Evolutionary conservation across 1,139 yeast genomes (phyloP), one percentile per base, ranked within the genome.

Genomic region (Blastobotrys arbuscula): DNA sequence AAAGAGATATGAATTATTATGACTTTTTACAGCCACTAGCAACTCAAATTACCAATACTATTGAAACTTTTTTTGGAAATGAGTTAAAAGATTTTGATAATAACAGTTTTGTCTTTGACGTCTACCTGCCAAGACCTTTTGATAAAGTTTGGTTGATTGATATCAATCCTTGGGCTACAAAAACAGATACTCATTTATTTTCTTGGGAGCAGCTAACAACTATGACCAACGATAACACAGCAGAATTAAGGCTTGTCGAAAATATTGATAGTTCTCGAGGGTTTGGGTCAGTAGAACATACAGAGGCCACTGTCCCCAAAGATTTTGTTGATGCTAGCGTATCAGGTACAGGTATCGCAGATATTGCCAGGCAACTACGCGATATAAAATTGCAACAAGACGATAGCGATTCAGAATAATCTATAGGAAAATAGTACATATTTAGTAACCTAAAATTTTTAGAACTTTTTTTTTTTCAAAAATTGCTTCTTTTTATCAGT

Each of bases 251-350:
- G 39, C 65, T 90, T 12, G 82, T 92, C 12, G 75, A 81, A 2
- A 79, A 80, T 39, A 81, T 84, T 51, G 73, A 84, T 24, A 84
- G 86, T 0, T 57, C 70, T 3, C 49, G 67, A 1, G 72, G 92
- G 30, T 87, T 89, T 68, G 83, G 87, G 0, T 70, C 81, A 0
- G 85, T 84, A 56, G 95, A 88, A 49, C 92, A 86, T 62, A 79
- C 95, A 2, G 96, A 90, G 60, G 88, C 84, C 62, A 90, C 85
- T 60, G 96, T 92, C 2, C 98, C 99, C 0, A 73, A 78, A 47
- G 99, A 92, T 59, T 80, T 94, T 28, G 83, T 92, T 4, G 94
- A 88, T 63, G 96, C 97, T 1, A 74, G 87, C 26, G 63, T 79
- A 54, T 81, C 85, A n/a, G 63, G 64, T 13, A 50, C 51, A n/a